Evolutionary conservation across 2,329 filamentous ascomycete species (phyloP).

Genomic region (Fusarium mangiferae): DNA sequence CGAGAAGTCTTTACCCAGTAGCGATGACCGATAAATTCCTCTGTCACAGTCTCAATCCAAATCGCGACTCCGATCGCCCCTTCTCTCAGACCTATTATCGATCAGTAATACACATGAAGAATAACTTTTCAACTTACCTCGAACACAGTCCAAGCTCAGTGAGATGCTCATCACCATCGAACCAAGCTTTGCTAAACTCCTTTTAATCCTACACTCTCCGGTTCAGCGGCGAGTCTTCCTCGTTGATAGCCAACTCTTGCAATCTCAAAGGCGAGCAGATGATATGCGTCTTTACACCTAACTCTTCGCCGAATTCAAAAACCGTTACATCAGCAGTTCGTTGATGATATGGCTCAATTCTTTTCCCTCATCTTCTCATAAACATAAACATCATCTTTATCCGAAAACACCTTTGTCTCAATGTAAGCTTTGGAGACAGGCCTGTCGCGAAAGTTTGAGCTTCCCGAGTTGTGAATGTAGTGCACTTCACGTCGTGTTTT

Average conservation of each 20-base stretch:
- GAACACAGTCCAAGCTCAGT: conserved; percentile 9
- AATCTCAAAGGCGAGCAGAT: conserved; percentile 5
- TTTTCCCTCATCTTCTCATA: conserved; percentile 9
- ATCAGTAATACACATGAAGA: accelerated
- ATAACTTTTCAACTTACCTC: not conserved
- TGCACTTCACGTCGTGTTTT: not conserved
- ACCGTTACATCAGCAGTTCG: conserved; percentile 1
- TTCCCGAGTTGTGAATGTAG: conserved; percentile 14
- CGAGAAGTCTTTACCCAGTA: no score
- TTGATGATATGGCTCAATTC: not conserved
- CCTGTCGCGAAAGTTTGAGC: not conserved
- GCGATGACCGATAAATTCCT: no score
- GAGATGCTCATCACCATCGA: not conserved
- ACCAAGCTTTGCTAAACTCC: not conserved
- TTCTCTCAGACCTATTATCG: not conserved
- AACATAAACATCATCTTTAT: not conserved
- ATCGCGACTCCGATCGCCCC: not conserved
- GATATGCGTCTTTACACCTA: not conserved
- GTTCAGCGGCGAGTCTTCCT: not conserved
- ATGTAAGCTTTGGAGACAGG: not conserved
- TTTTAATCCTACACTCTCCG: not conserved
- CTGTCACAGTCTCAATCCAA: not conserved
- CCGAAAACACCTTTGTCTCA: not conserved
- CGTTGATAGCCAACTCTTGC: not conserved
- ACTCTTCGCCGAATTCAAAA: not conserved